These are phyloP conservation scores for Mortierella sp. DNA, from an alignment of 371 early-diverging fungal species.

Conservation along the genomic window DNA sequence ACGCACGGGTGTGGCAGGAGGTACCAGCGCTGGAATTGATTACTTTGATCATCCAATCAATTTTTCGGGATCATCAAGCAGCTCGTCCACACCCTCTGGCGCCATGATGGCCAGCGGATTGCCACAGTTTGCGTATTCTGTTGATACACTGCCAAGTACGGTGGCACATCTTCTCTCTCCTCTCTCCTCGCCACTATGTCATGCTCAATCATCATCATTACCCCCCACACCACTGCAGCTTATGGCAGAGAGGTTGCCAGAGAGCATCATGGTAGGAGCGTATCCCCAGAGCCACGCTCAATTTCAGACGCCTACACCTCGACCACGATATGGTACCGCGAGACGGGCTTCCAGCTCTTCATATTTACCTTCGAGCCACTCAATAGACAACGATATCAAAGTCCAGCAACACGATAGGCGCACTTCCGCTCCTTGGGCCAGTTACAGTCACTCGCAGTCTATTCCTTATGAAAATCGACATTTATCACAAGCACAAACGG, in stretches of 20 bases:
- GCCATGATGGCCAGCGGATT: slow-evolving; percentile 19
- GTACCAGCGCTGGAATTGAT: slow-evolving; percentile 9
- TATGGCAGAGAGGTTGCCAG: slow-evolving; percentile 23
- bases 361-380: slow-evolving; percentile 26
- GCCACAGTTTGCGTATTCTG: slow-evolving; percentile 13
- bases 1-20: slow-evolving; percentile 12
- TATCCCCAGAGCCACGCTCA: slow-evolving; percentile 18
- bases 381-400: slow-evolving; percentile 26
- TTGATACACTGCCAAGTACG: slow-evolving; percentile 30
- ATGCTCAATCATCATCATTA: slow-evolving; percentile 39
- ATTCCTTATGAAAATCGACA: slow-evolving; percentile 16
- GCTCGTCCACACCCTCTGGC: slow-evolving; percentile 44
- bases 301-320: slow-evolving; percentile 23
- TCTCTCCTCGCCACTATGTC: slow-evolving; percentile 35
- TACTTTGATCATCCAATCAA: slow-evolving; percentile 37
- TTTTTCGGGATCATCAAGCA: slow-evolving; percentile 34
- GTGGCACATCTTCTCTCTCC: slow-evolving; percentile 44
- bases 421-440: slow-evolving; percentile 42
- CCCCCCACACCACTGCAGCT: slow-evolving; percentile 50
- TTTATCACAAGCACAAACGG: slow-evolving; percentile 9
- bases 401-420: slow-evolving; percentile 35
- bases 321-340: slow-evolving; percentile 23
- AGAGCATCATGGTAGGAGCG: slow-evolving; percentile 26
- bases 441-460: slow-evolving; percentile 16
- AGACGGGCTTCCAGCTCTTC: slow-evolving; percentile 53